Base-by-base conservation (phyloP, 148 eudicot genomes). In the Chenopodium formosanum region DNA sequence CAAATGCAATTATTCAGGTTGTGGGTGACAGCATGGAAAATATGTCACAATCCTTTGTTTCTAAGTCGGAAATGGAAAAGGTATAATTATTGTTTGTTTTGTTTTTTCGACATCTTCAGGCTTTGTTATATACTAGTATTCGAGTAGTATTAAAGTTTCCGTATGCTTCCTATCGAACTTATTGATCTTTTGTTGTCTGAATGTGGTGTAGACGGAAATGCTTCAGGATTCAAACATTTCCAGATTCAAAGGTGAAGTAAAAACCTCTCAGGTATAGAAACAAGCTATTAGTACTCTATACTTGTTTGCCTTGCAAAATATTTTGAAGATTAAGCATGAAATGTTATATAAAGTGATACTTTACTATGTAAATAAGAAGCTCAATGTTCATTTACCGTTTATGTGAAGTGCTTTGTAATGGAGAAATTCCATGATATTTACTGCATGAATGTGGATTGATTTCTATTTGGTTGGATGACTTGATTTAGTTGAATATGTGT, bases 21-120 rank as follows among this genome's bases (percentile, higher is more conserved):
- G 81, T 93, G 65, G 87, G 89, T 84, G 97, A 93, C 74, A 89
- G 92, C 69, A 86, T 93, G 89, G 93, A 90, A 44, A 91, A 90
- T 82, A 89, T 91, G 31, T 82, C 93, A 31, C 87, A 90, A 19
- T 74, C 90, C 46, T 91, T 91, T 73, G 92, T 93, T 74, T 89
- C 97, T n/a, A 88, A 84, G 73, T 88, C 80, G 17, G 93, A 93
- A 78, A 93, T 91, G 94, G 89, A 93, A 79, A 90, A 84, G 83
- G 97, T 93, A 85, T 27, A 58, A 40, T 4, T 5, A 14, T n/a
- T 69, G 3, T 47, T 31, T 10, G 7, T 71, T 74, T 1, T 46
- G 13, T 12, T 7, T 27, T 11, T 9, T 6, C 2, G 8, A 56
- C 23, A 63, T 16, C 14, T n/a, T 3, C 11, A 27, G 44, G 44